Base-by-base conservation (phyloP, 2,329 filamentous ascomycete species). In the Drechslerella stenobrocha region DNA sequence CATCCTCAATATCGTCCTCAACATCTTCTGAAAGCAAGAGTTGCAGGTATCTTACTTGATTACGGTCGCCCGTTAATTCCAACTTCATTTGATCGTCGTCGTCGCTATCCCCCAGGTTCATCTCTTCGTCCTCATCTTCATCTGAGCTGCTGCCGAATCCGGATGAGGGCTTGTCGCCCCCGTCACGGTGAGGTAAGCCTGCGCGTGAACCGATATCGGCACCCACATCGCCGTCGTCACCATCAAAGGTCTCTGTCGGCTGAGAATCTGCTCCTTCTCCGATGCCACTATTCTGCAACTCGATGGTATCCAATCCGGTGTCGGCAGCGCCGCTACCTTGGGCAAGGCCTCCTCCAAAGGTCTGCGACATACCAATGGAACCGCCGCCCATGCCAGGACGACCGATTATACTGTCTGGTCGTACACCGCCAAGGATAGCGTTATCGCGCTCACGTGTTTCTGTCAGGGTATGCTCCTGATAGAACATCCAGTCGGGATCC, bases 381-480 rank as follows among this genome's bases (percentile, higher is more conserved):
- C 71, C 78, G 15, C 37, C 37, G 1, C 79, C 79, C 72, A 81
- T 77, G 18, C 64, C 64, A 30, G 76, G 52, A 85, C 85, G 51
- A 86, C 84, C 89, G 72, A 95, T 83, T 20, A 88, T 88, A 76
- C 95, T 87, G 72, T 97, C 93, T 0, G 93, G 93, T 67, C 93
- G 84, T 8, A 97, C 91, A 3, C 93, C 93, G 46, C 93, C 93
- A 3, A 98, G 85, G 53, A 97, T 96, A n/a, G 93, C 93, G 75
- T 98, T 98, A 75, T 98, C 93, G 70, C 92, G 85, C 77, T 98
- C 93, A 57, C 93, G 82, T 0, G 93, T 98, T 76, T 96, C 92
- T 0, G 92, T 89, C 23, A 98, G 80, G 0, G 90, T 90, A 61
- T 92, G 88, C 75, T 97, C 92, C 35, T 97, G 91, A 74, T 97